Evolutionary conservation across 306 rosid species (phyloP).

Genomic region (Cicer chorassanicum): DNA sequence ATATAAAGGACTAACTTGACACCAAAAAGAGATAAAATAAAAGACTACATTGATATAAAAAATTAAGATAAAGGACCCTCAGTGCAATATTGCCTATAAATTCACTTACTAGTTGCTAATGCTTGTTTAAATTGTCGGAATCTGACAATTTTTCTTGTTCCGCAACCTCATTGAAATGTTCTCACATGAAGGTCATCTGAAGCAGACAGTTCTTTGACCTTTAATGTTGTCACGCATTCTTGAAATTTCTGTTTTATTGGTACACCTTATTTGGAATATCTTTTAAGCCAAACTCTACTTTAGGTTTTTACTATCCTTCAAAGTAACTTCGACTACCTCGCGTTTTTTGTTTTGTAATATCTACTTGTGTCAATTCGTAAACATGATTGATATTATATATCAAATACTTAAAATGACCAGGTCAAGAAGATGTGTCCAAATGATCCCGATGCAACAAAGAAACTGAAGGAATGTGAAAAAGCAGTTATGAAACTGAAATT

Average conservation of each 20-base stretch:
- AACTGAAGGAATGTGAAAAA: constrained; percentile 96
- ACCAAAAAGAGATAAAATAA: too few relatives aligned
- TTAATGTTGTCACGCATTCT: neutral
- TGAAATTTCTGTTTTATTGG: constrained; percentile 10
- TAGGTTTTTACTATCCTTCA: constrained; percentile 2
- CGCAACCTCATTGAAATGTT: constrained; percentile 20
- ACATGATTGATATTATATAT: constrained; percentile 21
- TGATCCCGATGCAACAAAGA: constrained; percentile 88
- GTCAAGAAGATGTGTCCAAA: constrained; percentile 87
- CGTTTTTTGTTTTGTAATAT: constrained; percentile 8
- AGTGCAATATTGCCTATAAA: too few relatives aligned
- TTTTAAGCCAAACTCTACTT: constrained; percentile 1
- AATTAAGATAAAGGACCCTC: too few relatives aligned
- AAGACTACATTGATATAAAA: too few relatives aligned
- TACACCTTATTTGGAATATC: constrained; percentile 10
- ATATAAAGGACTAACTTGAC: too few relatives aligned
- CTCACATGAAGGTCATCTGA: constrained; percentile 27
- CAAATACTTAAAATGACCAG: constrained; percentile 52
- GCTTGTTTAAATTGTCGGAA: neutral
- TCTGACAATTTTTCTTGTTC: constrained; percentile 27
- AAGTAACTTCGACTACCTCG: constrained; percentile 4
- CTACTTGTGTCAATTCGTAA: constrained; percentile 13
- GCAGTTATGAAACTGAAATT: constrained; percentile 92
- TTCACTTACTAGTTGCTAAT: too few relatives aligned
- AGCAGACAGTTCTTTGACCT: constrained; percentile 10